Percentiles rank a stretch among this genome's conserved stretches.
Evolutionary conservation across 345 rosid genomes (phyloP).

Genomic region (Fremontodendron californicum): DNA sequence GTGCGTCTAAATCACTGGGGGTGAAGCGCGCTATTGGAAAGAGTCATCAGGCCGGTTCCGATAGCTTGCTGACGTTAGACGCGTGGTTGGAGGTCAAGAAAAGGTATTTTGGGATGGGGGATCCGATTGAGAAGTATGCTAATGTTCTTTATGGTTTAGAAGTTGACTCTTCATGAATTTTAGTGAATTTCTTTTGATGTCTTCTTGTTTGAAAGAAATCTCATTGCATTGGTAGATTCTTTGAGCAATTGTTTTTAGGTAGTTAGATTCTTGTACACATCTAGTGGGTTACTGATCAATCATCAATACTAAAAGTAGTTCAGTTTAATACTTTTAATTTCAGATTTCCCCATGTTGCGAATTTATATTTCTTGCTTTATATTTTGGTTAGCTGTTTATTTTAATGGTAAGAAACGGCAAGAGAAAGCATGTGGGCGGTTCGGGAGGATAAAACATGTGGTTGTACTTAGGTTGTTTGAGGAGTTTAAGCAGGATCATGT

Average conservation of each 20-base stretch:
- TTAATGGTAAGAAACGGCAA: neutral
- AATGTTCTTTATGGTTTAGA: slow-evolving; percentile 46
- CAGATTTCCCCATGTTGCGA: neutral
- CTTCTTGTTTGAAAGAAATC: neutral
- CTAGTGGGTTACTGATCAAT: slow-evolving; percentile 24
- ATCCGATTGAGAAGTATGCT: slow-evolving; percentile 32
- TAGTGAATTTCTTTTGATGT: neutral
- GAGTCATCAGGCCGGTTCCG: slow-evolving; percentile 50
- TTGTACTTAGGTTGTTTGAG: neutral
- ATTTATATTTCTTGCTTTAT: neutral
- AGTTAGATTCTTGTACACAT: slow-evolving; percentile 13
- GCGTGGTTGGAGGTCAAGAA: slow-evolving; percentile 39
- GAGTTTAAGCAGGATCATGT: neutral
- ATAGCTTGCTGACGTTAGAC: slow-evolving; percentile 42
- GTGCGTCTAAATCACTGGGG: slow-evolving; percentile 32
- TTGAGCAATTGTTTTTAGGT: neutral
- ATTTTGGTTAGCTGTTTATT: neutral
- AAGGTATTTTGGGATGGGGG: slow-evolving; percentile 19
- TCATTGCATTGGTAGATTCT: slow-evolving; percentile 11
- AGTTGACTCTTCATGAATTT: slow-evolving; percentile 11
- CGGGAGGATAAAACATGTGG: too few relatives aligned
- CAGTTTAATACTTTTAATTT: slow-evolving; percentile 10
- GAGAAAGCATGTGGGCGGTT: neutral
- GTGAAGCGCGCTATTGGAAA: slow-evolving; percentile 41
- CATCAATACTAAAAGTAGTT: slow-evolving; percentile 26